Conservation (phyloP, 1,284 basidiomycete genomes). For the Puccinia brachypodii region DNA sequence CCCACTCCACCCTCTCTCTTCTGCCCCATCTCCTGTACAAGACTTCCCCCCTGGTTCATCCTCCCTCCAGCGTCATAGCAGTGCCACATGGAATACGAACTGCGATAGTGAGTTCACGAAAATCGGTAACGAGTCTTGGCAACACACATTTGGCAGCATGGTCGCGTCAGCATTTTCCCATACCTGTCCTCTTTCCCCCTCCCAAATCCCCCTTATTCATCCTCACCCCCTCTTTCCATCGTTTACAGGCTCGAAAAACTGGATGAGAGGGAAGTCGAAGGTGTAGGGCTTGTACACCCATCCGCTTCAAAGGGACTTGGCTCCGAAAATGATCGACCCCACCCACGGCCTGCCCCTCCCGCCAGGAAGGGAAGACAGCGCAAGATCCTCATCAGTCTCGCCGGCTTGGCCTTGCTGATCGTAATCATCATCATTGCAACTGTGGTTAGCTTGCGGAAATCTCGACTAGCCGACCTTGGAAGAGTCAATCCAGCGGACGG, state of each 20-base stretch:
- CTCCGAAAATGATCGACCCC: background rate
- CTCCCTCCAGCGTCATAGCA: background rate
- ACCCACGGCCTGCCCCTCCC: background rate
- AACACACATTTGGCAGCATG: constrained; percentile 9
- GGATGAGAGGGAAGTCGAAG: constrained; percentile 24
- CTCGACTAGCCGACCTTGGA: background rate
- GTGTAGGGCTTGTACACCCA: constrained; percentile 6
- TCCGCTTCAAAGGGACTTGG: background rate
- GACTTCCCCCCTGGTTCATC: background rate
- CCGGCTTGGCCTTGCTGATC: background rate
- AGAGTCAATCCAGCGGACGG: background rate
- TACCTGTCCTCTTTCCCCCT: background rate
- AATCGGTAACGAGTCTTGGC: constrained; percentile 1
- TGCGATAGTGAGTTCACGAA: constrained; percentile 12
- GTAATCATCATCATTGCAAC: constrained; percentile 18
- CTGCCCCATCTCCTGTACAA: background rate
- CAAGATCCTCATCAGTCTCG: constrained; percentile 5
- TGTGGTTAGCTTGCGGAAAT: constrained; percentile 20
- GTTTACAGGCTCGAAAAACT: constrained; percentile 6
- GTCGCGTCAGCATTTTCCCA: background rate
- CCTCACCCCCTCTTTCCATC: background rate
- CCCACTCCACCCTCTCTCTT: background rate
- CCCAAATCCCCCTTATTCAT: background rate
- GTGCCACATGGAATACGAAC: constrained; percentile 18
- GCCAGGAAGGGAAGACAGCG: background rate